Percentiles rank a stretch among this genome's conserved stretches.
phyloP scores from a whole-genome alignment of 2,329 filamentous ascomycete genomes.

The Ceratocystis alfenasii region DNA sequence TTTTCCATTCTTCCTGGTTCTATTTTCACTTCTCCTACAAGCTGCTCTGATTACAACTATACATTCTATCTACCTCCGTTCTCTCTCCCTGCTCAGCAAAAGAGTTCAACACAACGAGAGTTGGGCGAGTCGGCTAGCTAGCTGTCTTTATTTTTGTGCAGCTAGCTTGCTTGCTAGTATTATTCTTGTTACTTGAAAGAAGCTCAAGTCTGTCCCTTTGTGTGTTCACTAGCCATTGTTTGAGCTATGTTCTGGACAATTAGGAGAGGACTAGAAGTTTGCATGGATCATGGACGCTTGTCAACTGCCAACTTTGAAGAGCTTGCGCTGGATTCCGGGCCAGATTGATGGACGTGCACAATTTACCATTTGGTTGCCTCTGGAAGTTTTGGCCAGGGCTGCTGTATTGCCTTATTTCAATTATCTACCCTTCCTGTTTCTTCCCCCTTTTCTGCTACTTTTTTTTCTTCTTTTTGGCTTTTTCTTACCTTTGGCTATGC shows the following conservation, averaged over 20 bases:
- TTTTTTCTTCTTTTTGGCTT: conserved; percentile 19
- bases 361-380: neutral
- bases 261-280: neutral
- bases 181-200: neutral
- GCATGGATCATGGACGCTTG: neutral
- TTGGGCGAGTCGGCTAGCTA: no score
- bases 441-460: conserved; percentile 25
- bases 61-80: no score
- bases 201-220: neutral
- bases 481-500: neutral
- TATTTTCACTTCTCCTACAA: no score
- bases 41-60: no score
- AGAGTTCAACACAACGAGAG: no score
- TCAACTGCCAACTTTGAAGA: neutral
- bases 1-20: no score
- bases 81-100: no score
- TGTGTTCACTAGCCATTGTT: neutral
- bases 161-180: no score
- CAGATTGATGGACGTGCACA: neutral
- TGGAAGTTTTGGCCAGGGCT: neutral
- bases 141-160: no score
- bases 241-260: neutral
- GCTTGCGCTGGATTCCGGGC: neutral
- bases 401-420: no score
- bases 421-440: conserved; percentile 23